Evolutionary conservation across 73 alveolate genomes (phyloP).

Genomic region (Blepharisma japonicum): DNA sequence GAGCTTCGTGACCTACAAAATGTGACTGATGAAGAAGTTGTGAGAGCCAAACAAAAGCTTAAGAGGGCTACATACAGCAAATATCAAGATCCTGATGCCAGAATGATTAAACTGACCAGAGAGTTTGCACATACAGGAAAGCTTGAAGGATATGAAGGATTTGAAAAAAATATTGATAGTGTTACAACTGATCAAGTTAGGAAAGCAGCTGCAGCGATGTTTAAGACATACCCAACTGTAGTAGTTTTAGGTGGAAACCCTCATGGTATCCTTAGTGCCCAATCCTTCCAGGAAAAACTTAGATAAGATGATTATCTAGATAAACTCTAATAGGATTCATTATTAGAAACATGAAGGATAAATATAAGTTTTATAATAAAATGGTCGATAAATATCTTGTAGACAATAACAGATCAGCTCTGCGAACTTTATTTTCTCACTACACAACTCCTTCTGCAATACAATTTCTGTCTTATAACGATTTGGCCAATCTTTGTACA

Average conservation of each 20-base stretch:
- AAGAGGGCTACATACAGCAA: not conserved
- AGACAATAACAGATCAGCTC: too few species aligned
- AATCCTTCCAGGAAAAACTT: not conserved
- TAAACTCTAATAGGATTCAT: too few species aligned
- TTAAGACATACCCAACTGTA: not conserved
- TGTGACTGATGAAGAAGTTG: slow-evolving; percentile 24
- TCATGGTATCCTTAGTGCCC: slow-evolving; percentile 17
- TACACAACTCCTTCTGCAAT: too few species aligned
- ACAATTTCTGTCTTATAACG: too few species aligned
- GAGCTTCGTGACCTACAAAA: not conserved
- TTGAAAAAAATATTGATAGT: not conserved
- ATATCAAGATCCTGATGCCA: not conserved
- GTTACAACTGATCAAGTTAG: slow-evolving; percentile 20
- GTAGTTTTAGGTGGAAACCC: slow-evolving; percentile 15
- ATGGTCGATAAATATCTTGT: too few species aligned
- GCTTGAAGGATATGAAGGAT: not conserved
- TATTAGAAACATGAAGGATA: too few species aligned
- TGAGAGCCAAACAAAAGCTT: not conserved
- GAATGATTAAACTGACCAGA: not conserved
- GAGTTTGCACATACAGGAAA: not conserved
- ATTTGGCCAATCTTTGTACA: too few species aligned
- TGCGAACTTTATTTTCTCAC: too few species aligned
- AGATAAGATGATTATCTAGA: not conserved
- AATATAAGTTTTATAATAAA: too few species aligned
- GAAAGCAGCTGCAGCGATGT: not conserved